Evolutionary conservation across 345 rosid species (phyloP).

Genomic region (Citrus hindsii): DNA sequence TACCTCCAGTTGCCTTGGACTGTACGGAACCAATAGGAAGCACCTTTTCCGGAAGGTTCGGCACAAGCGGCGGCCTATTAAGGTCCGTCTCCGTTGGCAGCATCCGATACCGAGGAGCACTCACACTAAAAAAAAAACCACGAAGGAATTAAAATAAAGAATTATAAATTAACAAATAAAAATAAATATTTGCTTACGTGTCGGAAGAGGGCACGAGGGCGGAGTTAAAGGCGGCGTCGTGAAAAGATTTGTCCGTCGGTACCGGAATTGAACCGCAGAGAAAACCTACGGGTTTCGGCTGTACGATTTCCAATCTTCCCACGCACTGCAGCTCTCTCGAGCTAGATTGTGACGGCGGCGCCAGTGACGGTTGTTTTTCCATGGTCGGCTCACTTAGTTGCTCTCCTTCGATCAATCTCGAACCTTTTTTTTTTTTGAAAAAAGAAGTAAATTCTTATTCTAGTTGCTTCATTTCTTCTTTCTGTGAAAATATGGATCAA

Average conservation of each 20-base stretch:
- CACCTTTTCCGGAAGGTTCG: slow-evolving; percentile 57
- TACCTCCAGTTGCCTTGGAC: slow-evolving; percentile 68
- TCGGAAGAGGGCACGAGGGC: slow-evolving; percentile 73
- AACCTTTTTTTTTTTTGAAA: neutral
- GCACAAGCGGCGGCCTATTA: slow-evolving; percentile 66
- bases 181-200: slow-evolving; percentile 28
- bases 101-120: slow-evolving; percentile 77
- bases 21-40: slow-evolving; percentile 62
- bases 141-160: neutral
- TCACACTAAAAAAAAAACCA: slow-evolving; percentile 41
- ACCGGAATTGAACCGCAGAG: slow-evolving; percentile 94
- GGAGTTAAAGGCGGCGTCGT: slow-evolving; percentile 49
- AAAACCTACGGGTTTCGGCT: slow-evolving; percentile 74
- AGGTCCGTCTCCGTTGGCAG: slow-evolving; percentile 88
- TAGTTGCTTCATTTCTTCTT: neutral
- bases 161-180: neutral
- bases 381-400: slow-evolving; percentile 18
- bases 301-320: slow-evolving; percentile 67
- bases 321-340: slow-evolving; percentile 73
- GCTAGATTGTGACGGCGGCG: slow-evolving; percentile 24
- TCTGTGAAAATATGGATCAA: neutral
- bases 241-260: slow-evolving; percentile 70
- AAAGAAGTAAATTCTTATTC: neutral
- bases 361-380: slow-evolving; percentile 34
- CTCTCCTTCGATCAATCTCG: neutral